phyloP scores from a whole-genome alignment of 2,329 filamentous ascomycete species.

The Epichloe sylvatica region DNA sequence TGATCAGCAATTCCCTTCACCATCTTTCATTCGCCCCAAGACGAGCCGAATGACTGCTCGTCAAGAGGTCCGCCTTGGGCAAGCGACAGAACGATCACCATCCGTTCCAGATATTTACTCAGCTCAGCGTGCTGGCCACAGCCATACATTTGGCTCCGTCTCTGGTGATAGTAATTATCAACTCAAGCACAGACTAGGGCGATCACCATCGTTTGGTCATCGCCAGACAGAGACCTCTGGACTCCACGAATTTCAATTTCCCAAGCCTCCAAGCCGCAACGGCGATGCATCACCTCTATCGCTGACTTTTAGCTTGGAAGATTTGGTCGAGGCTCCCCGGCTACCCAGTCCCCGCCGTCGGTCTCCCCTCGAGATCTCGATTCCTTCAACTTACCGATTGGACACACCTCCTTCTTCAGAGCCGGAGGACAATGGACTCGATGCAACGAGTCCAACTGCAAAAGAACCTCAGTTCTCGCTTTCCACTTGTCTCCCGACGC shows the following conservation, averaged over 20 bases:
- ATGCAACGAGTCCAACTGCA: slow-evolving; percentile 1
- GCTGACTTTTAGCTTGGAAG: slow-evolving; percentile 9
- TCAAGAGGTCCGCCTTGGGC: slow-evolving; percentile 27
- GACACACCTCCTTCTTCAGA: slow-evolving; percentile 21
- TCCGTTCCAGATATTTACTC: slow-evolving; percentile 12
- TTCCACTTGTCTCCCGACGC: slow-evolving; percentile 15
- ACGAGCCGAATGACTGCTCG: slow-evolving; percentile 42
- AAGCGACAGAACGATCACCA: slow-evolving; percentile 16
- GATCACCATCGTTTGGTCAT: slow-evolving; percentile 14
- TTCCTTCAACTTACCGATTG: slow-evolving; percentile 11
- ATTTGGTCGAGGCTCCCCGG: slow-evolving; percentile 11
- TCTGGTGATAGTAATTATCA: slow-evolving; percentile 6
- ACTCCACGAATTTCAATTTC: slow-evolving; percentile 25
- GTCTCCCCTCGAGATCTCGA: slow-evolving; percentile 12
- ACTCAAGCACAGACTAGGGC: slow-evolving; percentile 4
- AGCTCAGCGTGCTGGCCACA: slow-evolving; percentile 4
- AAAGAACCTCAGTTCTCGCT: slow-evolving; percentile 10
- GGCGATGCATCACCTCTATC: slow-evolving; percentile 14
- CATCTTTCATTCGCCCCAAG: slow-evolving; percentile 43
- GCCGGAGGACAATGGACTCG: slow-evolving; percentile 11
- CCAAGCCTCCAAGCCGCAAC: slow-evolving; percentile 18
- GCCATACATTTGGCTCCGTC: slow-evolving; percentile 6
- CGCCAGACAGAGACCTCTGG: slow-evolving; percentile 12
- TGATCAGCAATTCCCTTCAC: slow-evolving; percentile 32
- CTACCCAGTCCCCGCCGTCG: slow-evolving; percentile 14